Evolutionary conservation across 345 rosid genomes (phyloP).

Genomic region (Cochlearia excelsa): DNA sequence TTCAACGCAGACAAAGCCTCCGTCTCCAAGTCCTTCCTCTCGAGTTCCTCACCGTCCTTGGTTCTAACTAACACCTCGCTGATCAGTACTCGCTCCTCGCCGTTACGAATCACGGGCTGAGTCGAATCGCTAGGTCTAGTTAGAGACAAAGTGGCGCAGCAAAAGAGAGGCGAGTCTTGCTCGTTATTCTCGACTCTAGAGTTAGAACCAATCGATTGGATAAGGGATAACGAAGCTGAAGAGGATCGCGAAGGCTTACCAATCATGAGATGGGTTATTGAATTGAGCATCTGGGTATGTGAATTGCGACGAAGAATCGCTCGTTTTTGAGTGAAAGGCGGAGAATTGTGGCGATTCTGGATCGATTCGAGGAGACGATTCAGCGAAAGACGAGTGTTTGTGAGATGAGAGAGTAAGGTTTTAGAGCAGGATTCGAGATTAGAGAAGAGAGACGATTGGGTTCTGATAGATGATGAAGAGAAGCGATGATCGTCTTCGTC

Average conservation of each 20-base stretch:
- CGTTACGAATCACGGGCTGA: slow-evolving; percentile 47
- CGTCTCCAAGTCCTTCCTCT: slow-evolving; percentile 80
- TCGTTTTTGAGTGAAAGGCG: slow-evolving; percentile 3
- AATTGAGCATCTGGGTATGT: slow-evolving; percentile 34
- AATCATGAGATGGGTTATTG: slow-evolving; percentile 28
- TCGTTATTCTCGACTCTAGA: not conserved
- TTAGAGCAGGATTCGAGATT: slow-evolving; percentile 39
- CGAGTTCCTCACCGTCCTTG: slow-evolving; percentile 92
- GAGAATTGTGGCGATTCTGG: slow-evolving; percentile 10
- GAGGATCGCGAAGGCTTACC: slow-evolving; percentile 41
- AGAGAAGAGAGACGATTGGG: slow-evolving; percentile 18
- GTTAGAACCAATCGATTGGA: slow-evolving; percentile 27
- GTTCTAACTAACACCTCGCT: slow-evolving; percentile 89
- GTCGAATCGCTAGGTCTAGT: slow-evolving; percentile 35
- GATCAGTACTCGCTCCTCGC: slow-evolving; percentile 84
- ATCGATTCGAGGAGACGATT: slow-evolving; percentile 20
- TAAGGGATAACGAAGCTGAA: slow-evolving; percentile 49
- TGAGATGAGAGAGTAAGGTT: slow-evolving; percentile 28
- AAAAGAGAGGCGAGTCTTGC: slow-evolving; percentile 42
- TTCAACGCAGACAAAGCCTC: slow-evolving; percentile 83
- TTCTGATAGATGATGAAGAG: slow-evolving; percentile 29
- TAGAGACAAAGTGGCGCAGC: slow-evolving; percentile 53
- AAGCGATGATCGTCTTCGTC: slow-evolving; percentile 21
- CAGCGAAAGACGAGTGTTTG: slow-evolving; percentile 24
- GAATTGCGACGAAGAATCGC: slow-evolving; percentile 15